phyloP scores from a whole-genome alignment of 2,329 filamentous ascomycete genomes.

The Sporothrix luriei region DNA sequence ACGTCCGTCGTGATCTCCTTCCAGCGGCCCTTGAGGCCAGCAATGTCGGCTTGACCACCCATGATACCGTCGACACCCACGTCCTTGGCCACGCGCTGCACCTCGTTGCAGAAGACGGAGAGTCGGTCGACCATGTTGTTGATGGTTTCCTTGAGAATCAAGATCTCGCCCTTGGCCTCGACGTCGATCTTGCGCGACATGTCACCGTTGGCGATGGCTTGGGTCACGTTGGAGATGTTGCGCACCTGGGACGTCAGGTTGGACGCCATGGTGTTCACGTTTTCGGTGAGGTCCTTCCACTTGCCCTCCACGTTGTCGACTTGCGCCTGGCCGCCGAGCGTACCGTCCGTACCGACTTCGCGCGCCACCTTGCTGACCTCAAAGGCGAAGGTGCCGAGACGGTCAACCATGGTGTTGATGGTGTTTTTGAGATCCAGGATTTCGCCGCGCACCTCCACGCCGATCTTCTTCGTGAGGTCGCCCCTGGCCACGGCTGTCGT shows the following conservation, averaged over 20 bases:
- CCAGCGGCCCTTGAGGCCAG: constrained; percentile 90
- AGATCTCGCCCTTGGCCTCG: constrained; percentile 90
- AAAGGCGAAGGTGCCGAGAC: constrained; percentile 91
- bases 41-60: constrained; percentile 94
- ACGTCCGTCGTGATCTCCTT: constrained; percentile 98
- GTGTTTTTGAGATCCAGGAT: constrained; percentile 95
- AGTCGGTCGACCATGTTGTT: constrained; percentile 98
- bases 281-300: constrained; percentile 95
- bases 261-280: constrained; percentile 76
- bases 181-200: constrained; percentile 96
- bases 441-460: constrained; percentile 89
- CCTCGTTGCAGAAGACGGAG: constrained; percentile 93
- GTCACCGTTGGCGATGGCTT: constrained; percentile 92
- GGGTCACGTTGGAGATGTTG: constrained; percentile 90
- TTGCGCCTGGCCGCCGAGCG: constrained; percentile 87
- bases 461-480: constrained; percentile 94
- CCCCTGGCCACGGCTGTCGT: constrained; percentile 93
- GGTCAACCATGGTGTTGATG: constrained; percentile 99
- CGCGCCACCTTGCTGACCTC: constrained; percentile 94
- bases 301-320: constrained; percentile 96
- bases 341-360: constrained; percentile 95
- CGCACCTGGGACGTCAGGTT: constrained; percentile 75
- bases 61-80: constrained; percentile 98
- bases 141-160: constrained; percentile 92
- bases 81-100: constrained; percentile 93